phyloP scores from a whole-genome alignment of 1,139 yeast species.

The Suhomyces ambrosiae region DNA sequence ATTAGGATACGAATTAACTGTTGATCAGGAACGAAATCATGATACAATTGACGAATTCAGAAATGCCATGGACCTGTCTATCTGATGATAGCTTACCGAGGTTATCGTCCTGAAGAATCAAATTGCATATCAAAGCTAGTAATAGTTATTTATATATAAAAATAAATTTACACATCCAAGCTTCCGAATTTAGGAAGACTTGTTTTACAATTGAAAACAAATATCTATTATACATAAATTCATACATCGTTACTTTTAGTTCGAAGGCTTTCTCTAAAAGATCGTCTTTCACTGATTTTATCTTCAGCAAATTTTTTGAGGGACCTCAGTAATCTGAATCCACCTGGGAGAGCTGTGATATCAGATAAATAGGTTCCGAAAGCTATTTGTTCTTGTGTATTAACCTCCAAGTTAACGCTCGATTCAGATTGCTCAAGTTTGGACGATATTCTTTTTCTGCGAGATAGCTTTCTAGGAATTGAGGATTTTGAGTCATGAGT shows the following conservation, averaged over 20 bases:
- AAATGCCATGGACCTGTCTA: not conserved
- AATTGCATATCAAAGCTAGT: too few species aligned
- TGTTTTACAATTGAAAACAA: too few species aligned
- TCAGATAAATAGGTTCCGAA: constrained; percentile 10
- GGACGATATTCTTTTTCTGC: constrained; percentile 1
- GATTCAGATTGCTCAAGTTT: constrained; percentile 10
- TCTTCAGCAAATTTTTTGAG: not conserved
- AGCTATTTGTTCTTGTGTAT: constrained; percentile 1
- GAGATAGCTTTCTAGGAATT: not conserved
- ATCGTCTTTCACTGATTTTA: not conserved
- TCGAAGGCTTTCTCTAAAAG: constrained; percentile 1
- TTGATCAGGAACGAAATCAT: not conserved
- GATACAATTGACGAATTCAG: not conserved
- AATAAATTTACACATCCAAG: too few species aligned
- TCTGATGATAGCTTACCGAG: too few species aligned
- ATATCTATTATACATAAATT: not conserved
- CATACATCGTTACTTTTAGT: constrained; percentile 1
- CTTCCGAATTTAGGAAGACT: too few species aligned
- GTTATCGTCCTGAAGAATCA: too few species aligned
- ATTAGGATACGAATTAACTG: not conserved
- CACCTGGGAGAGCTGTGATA: constrained; percentile 5
- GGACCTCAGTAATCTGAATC: constrained; percentile 10
- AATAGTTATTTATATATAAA: too few species aligned
- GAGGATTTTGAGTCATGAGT: not conserved
- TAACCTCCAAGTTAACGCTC: constrained; percentile 3